Conservation (phyloP, 352 stramenopile genomes). For the Pythium brassicae region DNA sequence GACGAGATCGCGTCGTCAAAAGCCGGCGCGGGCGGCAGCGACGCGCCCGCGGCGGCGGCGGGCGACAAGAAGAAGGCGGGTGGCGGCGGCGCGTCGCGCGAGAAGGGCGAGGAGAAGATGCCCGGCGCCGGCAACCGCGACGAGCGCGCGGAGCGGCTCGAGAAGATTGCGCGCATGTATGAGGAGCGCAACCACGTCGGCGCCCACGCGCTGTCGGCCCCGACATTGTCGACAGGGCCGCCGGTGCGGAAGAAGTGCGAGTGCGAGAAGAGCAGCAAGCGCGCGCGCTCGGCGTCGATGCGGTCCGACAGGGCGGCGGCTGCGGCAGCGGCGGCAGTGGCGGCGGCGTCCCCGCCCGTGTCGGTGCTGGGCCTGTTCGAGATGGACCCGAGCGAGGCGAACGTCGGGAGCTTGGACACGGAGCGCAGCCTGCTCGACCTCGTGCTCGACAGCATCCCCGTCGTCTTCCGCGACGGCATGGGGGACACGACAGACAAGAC, state of each 20-base stretch:
- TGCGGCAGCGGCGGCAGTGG: constrained; percentile 9
- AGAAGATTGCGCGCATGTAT: constrained; percentile 55
- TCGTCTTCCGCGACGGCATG: constrained; percentile 83
- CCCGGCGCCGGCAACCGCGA: constrained; percentile 56
- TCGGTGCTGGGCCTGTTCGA: constrained; percentile 76
- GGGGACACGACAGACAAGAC: constrained; percentile 86
- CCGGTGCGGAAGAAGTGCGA: constrained; percentile 10
- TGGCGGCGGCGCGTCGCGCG: constrained; percentile 19
- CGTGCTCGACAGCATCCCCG: constrained; percentile 80
- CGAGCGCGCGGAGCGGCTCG: constrained; percentile 61
- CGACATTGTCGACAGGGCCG: background rate
- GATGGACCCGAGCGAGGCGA: constrained; percentile 64
- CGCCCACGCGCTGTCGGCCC: constrained; percentile 14
- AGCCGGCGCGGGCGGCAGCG: background rate
- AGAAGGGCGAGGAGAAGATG: constrained; percentile 66
- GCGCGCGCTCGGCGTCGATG: constrained; percentile 20
- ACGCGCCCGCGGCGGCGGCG: constrained; percentile 14
- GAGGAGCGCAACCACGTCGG: constrained; percentile 66
- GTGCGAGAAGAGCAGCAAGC: constrained; percentile 17
- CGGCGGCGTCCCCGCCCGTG: constrained; percentile 27
- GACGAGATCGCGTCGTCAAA: constrained; percentile 28
- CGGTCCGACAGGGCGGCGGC: constrained; percentile 4
- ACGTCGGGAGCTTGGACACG: constrained; percentile 75
- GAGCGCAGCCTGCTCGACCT: constrained; percentile 76
- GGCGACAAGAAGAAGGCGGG: constrained; percentile 37